phyloP scores from a whole-genome alignment of 805 yeast species.

The Metahyphopichia silvanorum region DNA sequence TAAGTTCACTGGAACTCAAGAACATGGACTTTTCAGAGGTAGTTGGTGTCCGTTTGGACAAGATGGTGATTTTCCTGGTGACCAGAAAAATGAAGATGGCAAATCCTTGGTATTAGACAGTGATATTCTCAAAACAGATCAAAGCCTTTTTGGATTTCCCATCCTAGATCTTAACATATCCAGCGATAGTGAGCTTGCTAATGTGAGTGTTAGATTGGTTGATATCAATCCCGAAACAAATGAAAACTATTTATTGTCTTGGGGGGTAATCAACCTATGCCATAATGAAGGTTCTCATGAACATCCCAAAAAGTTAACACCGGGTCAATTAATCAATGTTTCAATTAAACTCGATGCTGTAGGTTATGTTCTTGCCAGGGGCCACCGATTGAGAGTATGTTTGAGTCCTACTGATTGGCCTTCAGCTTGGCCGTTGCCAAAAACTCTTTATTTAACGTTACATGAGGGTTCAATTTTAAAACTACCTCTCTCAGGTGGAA shows the following conservation, averaged over 20 bases:
- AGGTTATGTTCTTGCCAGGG: conserved; percentile 31
- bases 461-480: conserved; percentile 22
- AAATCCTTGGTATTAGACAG: conserved; percentile 37
- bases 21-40: conserved; percentile 44
- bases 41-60: conserved; percentile 47
- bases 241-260: conserved; percentile 37
- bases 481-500: conserved; percentile 23
- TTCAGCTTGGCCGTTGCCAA: conserved; percentile 44
- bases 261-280: conserved; percentile 44
- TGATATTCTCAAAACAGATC: conserved; percentile 14
- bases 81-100: conserved; percentile 40
- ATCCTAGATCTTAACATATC: conserved; percentile 24
- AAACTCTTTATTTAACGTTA: conserved; percentile 34
- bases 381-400: conserved; percentile 38
- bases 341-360: conserved; percentile 35
- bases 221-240: conserved; percentile 36
- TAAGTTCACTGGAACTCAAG: conserved; percentile 31
- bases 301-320: conserved; percentile 31
- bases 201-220: conserved; percentile 35
- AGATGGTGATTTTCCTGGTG: conserved; percentile 45
- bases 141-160: conserved; percentile 38
- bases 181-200: conserved; percentile 37
- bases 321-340: conserved; percentile 30
- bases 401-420: conserved; percentile 49
- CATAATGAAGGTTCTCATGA: conserved; percentile 39